Evolutionary conservation across 1,284 basidiomycete species (phyloP), one percentile per base, ranked within the genome.

Genomic region (Fomitopsis pinicola): DNA sequence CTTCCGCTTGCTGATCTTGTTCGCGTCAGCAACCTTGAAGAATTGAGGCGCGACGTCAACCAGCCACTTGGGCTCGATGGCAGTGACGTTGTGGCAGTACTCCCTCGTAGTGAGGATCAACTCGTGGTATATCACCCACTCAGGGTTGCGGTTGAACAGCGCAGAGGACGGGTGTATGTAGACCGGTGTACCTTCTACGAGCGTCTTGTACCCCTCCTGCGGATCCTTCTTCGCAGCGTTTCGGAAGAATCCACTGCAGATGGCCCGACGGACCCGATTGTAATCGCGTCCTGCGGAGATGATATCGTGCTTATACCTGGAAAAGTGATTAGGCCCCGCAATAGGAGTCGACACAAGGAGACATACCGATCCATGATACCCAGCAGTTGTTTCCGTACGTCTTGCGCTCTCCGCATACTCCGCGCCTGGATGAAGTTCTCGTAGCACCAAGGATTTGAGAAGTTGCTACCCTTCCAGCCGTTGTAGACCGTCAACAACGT

Each of bases 111-210:
- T 91, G 62, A 90, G 76, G 59, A 91, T 83, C 64, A 92, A 74
- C 68, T 91, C 89, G 75, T 91, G 87, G 74, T 91, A 92, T 66
- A 92, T 82, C 63, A 84, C 81, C 85, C 88, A 91, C 73, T 92
- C 89, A 0, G 89, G 88, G 22, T 92, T 91, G 42, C 95, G 88
- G 74, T 98, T 98, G 84, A 99, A 99, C 22, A 99, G 80, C 8
- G 95, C 92, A n/a, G 92, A 95, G 0, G 94, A 97, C 1, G 97
- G 97, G 76, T 99, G 97, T 63, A 99, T 95, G 76, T 96, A 98
- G 45, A 99, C 96, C 0, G 95, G 96, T 15, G 97, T 97, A 53
- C 96, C 95, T 75, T 99, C 97, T 1, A 98, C 95, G 5, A 99
- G 85, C 0, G 95, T 97, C 78, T 98, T 98, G 82, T 98, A 99